Evolutionary conservation across 805 yeast species (phyloP).

Genomic region (Saccharomyces jurei): DNA sequence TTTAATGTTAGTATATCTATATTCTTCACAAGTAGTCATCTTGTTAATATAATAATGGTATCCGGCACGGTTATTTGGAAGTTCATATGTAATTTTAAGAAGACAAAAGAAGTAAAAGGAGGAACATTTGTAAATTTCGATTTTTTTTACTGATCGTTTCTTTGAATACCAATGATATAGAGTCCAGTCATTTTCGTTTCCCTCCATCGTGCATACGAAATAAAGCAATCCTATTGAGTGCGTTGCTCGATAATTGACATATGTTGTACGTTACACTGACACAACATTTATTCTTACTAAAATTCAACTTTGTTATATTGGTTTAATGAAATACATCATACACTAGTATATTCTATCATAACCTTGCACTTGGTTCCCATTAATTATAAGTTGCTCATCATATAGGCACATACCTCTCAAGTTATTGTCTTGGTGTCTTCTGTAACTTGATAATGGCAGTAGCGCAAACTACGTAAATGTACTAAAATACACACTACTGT

Average conservation of each 20-base stretch:
- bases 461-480: neutral
- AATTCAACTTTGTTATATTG: neutral
- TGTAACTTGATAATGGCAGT: neutral
- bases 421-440: neutral
- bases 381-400: neutral
- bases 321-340: neutral
- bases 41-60: neutral
- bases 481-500: neutral
- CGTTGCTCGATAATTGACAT: neutral
- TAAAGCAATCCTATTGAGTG: neutral
- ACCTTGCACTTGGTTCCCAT: neutral
- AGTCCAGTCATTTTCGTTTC: neutral
- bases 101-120: neutral
- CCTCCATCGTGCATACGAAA: neutral
- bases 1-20: neutral
- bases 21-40: neutral
- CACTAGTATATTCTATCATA: neutral
- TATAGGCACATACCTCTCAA: neutral
- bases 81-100: neutral
- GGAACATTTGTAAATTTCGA: neutral
- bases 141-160: neutral
- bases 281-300: neutral
- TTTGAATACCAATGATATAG: neutral
- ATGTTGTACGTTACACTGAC: neutral
- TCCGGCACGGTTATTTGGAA: neutral